Base-by-base conservation (phyloP, 306 rosid species). In the Castanopsis chinensis region DNA sequence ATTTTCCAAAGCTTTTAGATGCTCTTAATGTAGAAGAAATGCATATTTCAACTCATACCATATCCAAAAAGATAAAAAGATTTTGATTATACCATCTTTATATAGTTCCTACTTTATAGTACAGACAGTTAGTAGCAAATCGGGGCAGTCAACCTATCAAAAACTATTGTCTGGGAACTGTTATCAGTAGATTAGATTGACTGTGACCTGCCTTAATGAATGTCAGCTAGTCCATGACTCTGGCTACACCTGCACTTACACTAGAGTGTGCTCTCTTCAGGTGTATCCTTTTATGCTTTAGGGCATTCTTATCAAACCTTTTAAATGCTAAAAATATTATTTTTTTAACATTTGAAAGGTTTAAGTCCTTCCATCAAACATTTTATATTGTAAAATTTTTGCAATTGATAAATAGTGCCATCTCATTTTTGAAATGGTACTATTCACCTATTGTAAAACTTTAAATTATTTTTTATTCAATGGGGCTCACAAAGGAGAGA, bases 1-100 rank as follows among this genome's bases (percentile, higher is more conserved):
- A 53, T 78, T 82, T 63, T 78, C 35, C 51, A 80, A 41, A 72
- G 82, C 72, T 71, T 37, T 2, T 67, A 45, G 52, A 79, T 32
- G 61, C 75, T 79, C 76, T 14, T 19, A 59, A 45, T 72, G 79
- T 82, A 61, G 53, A 72, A 53, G 84, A 83, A 74, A 57, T 82
- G 83, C 19, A 28, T 32, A 17, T 17, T 30, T 18, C 10, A 64
- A 32, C 70, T 64, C 43, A 60, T 49, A 49, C 53, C 4, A 49
- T 12, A 10, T 49, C 53, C 14, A 12, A 49, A 59, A 20, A 57
- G 13, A 59, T 9, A 12, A 9, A 27, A 61, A 30, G 18, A 64
- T 30, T 15, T 64, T 64, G 70, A 64, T 17, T 6, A 30, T 64
- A 3, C 70, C 45, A 17, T 64, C 20, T 7, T 64, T 30, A 23